Base-by-base conservation (phyloP, 1,139 yeast genomes). In the Geotrichum candidum region DNA sequence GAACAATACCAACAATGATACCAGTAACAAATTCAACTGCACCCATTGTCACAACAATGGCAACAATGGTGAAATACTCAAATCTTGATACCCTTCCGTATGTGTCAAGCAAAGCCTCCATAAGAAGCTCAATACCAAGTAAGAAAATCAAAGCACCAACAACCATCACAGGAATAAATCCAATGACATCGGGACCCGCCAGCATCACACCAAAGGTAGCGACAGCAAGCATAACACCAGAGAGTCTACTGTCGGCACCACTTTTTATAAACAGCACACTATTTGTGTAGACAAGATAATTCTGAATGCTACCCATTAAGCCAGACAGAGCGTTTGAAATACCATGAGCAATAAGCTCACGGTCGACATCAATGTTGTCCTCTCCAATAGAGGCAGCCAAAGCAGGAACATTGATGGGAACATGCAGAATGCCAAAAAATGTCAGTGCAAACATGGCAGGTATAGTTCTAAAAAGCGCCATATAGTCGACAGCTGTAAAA, bases 331-430 rank as follows among this genome's bases (percentile, higher is more conserved):
- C 85, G 72, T 94, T 94, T n/a, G 97, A 90, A 65, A 87, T 82
- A 2, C 99, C 99, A 74, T 94, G 99, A 0, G 98, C 97, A 53
- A 92, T 87, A 64, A 94, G 81, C 75, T 94, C 99, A 63, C 94
- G 82, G 74, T 94, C 96, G 35, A 94, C 96, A 71, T 92, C 96
- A 66, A 88, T 84, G 59, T 80, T 76, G 65, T 87, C 87, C 81
- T 89, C 88, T 4, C 91, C 90, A 3, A 90, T 82, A 1, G 96
- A 88, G 22, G 94, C 95, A 0, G 98, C 97, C 62, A 94, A 79
- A 0, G 99, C 98, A 2, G 99, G 99, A 7, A 94, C 97, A 72
- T 94, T 94, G 66, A 94, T 94, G 4, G 99, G 99, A 13, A 94
- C 99, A 72, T 94, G 99, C 60, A 94, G 77, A 54, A 94, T 88